These are phyloP conservation scores for Przewalskia tangutica DNA, from an alignment of 257 asterid species.

Conservation along the genomic window DNA sequence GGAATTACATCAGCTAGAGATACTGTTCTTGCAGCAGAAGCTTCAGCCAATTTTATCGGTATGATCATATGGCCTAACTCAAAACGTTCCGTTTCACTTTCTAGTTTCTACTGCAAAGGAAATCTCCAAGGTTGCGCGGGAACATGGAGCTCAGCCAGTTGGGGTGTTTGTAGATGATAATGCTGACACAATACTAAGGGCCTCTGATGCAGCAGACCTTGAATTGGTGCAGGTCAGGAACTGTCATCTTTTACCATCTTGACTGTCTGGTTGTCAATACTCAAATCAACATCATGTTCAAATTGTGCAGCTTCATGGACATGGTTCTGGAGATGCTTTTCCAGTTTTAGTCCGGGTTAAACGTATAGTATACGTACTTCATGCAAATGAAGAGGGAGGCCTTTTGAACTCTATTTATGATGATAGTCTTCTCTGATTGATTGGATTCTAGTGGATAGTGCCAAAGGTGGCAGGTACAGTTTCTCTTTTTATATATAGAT, in stretches of 20 bases:
- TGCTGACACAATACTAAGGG: constrained; percentile 61
- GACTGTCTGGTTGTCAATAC: constrained; percentile 4
- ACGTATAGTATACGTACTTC: constrained; percentile 66
- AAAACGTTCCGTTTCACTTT: constrained; percentile 63
- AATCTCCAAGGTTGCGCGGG: constrained; percentile 63
- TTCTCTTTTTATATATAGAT: too few species aligned
- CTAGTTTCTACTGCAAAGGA: constrained; percentile 74
- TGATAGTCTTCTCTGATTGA: too few species aligned
- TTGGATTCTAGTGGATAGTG: too few species aligned
- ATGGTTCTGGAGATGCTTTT: constrained; percentile 72
- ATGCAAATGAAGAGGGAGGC: too few species aligned
- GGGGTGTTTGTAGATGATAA: constrained; percentile 93
- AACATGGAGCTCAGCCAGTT: constrained; percentile 76
- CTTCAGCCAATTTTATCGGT: constrained; percentile 83
- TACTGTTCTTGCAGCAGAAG: constrained; percentile 90
- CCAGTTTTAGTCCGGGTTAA: constrained; percentile 37
- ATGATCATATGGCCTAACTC: constrained; percentile 94
- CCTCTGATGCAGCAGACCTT: constrained; percentile 62
- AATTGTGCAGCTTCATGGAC: constrained; percentile 73
- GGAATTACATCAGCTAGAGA: constrained; percentile 83
- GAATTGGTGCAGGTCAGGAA: constrained; percentile 75
- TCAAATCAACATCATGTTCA: constrained; percentile 1
- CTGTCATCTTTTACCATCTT: constrained; percentile 2
- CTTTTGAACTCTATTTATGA: too few species aligned
- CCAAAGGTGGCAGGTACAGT: too few species aligned